These are phyloP conservation scores for Calonectria ilicicola DNA, from an alignment of 2,329 filamentous ascomycete species.

Conservation along the genomic window DNA sequence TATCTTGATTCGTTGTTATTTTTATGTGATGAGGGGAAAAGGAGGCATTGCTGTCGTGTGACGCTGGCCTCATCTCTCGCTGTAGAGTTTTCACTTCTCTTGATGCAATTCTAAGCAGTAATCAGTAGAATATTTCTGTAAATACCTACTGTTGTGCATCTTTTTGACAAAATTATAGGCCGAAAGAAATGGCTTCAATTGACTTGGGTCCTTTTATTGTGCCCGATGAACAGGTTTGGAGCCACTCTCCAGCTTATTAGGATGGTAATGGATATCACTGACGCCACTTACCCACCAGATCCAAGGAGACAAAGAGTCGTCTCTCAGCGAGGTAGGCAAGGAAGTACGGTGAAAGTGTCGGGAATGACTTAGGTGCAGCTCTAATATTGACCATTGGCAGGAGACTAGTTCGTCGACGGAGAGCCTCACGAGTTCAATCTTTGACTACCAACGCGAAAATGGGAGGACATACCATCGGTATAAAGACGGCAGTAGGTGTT, in stretches of 20 bases:
- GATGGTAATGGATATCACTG: background rate
- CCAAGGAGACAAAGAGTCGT: background rate
- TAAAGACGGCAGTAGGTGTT: constrained; percentile 4
- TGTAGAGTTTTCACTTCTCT: background rate
- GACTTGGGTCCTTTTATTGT: background rate
- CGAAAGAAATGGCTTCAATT: background rate
- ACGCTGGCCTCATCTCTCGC: background rate
- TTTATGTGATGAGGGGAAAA: background rate
- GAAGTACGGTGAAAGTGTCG: background rate
- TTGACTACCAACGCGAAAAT: constrained; percentile 14
- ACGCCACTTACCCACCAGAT: background rate
- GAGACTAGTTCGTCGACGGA: background rate
- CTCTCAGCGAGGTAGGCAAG: background rate
- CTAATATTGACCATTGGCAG: background rate
- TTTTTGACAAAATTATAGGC: background rate
- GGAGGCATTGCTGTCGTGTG: background rate
- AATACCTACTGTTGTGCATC: background rate
- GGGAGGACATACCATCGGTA: constrained; percentile 18
- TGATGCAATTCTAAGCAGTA: background rate
- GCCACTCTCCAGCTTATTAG: background rate
- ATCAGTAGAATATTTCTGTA: background rate
- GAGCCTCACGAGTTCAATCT: background rate
- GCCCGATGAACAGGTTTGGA: background rate
- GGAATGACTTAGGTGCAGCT: background rate
- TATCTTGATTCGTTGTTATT: background rate